These are phyloP conservation scores for Penicillium riverlandense DNA, from an alignment of 495 filamentous ascomycete species.

Conservation along the genomic window DNA sequence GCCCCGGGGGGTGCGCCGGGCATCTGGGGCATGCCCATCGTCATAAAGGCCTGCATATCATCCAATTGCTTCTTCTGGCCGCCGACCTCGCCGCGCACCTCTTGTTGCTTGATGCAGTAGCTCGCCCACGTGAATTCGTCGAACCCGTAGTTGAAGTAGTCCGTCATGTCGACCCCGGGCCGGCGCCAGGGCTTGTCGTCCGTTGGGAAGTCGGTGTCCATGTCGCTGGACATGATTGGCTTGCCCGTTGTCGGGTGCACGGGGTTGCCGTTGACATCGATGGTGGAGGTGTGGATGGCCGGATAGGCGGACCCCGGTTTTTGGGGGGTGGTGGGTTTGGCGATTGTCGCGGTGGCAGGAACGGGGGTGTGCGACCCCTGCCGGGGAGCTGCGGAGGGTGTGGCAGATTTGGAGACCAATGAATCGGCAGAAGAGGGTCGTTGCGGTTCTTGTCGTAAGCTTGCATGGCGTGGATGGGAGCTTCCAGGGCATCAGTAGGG, in stretches of 20 bases:
- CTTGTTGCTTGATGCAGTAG: slow-evolving; percentile 84
- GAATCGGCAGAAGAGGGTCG: slow-evolving; percentile 49
- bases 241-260: slow-evolving; percentile 66
- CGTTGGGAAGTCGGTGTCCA: slow-evolving; percentile 69
- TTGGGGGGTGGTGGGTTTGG: slow-evolving; percentile 33
- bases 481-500: slow-evolving; percentile 15
- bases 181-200: slow-evolving; percentile 93
- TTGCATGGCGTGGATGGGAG: slow-evolving; percentile 33
- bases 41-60: slow-evolving; percentile 78
- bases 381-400: slow-evolving; percentile 30
- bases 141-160: slow-evolving; percentile 99
- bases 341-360: slow-evolving; percentile 25
- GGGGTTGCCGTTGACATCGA: slow-evolving; percentile 81
- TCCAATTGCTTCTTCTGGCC: slow-evolving; percentile 82
- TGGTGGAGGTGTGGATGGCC: slow-evolving; percentile 63
- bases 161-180: slow-evolving; percentile 88
- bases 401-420: slow-evolving; percentile 24
- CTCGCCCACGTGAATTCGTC: slow-evolving; percentile 98
- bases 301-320: slow-evolving; percentile 55
- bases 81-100: slow-evolving; percentile 61
- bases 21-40: slow-evolving; percentile 68
- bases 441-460: slow-evolving; percentile 58
- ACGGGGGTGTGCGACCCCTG: slow-evolving; percentile 40
- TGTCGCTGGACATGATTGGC: slow-evolving; percentile 62
- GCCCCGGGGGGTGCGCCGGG: slow-evolving; percentile 44